Conservation (phyloP, 371 early-diverging fungal species). For the Zychaea mexicana region DNA sequence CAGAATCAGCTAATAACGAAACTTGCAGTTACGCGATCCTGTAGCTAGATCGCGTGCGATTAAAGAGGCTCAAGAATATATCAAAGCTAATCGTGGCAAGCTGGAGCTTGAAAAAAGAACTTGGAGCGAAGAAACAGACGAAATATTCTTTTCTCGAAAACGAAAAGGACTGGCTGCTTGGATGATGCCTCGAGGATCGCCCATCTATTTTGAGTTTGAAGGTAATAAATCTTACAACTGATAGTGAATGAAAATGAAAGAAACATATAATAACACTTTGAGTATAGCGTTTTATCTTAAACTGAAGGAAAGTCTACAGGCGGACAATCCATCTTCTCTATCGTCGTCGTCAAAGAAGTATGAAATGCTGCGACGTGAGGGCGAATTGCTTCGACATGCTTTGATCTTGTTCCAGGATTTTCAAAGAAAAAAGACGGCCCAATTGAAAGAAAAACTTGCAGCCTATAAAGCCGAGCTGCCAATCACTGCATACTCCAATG, state of each 20-base stretch:
- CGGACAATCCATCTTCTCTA: neutral
- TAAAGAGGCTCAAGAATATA: slow-evolving; percentile 35
- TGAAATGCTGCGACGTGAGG: slow-evolving; percentile 29
- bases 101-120: slow-evolving; percentile 8
- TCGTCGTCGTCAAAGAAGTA: neutral
- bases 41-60: slow-evolving; percentile 27
- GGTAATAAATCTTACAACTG: slow-evolving; percentile 19
- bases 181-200: slow-evolving; percentile 42
- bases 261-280: too few relatives aligned
- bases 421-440: slow-evolving; percentile 45
- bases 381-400: slow-evolving; percentile 50
- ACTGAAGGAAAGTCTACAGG: slow-evolving; percentile 27
- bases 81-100: slow-evolving; percentile 23
- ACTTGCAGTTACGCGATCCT: slow-evolving; percentile 37
- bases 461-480: slow-evolving; percentile 57
- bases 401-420: slow-evolving; percentile 63
- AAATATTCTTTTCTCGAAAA: slow-evolving; percentile 44
- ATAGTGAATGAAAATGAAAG: too few relatives aligned
- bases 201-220: slow-evolving; percentile 55
- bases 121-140: slow-evolving; percentile 48
- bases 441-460: slow-evolving; percentile 52
- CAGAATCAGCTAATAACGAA: too few relatives aligned
- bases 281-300: slow-evolving; percentile 36
- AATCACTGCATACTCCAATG: slow-evolving; percentile 59
- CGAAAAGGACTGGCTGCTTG: slow-evolving; percentile 42